Conservation (phyloP, 331 rosid species). For the Saraca asoca region DNA sequence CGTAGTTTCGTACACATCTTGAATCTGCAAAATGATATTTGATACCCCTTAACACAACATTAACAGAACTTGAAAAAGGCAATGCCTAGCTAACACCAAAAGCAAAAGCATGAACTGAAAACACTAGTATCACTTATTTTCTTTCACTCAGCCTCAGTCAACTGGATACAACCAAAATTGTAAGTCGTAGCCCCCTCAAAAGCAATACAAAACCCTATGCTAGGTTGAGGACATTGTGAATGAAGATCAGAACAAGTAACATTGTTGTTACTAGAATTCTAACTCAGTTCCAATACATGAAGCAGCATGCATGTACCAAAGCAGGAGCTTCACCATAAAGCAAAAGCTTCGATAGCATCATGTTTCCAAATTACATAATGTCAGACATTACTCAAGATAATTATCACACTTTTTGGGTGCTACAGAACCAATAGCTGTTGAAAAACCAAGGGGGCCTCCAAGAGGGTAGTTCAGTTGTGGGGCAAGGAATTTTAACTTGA, state of each 20-base stretch:
- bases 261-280: too few species aligned
- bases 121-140: too few species aligned
- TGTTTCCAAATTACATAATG: neutral
- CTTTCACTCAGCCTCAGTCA: too few species aligned
- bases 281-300: too few species aligned
- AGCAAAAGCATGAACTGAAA: too few species aligned
- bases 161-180: too few species aligned
- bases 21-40: conserved; percentile 58
- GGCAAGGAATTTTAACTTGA: too few species aligned
- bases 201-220: too few species aligned
- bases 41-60: conserved; percentile 11
- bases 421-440: neutral
- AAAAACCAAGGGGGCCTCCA: neutral
- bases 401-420: neutral
- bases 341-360: neutral
- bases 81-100: neutral
- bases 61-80: conserved; percentile 1
- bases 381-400: neutral
- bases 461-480: neutral
- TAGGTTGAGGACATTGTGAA: too few species aligned
- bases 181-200: too few species aligned
- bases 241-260: too few species aligned
- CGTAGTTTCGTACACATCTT: conserved; percentile 69
- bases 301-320: neutral
- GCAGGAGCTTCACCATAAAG: neutral